Evolutionary conservation across 305 asterid genomes (phyloP).

Genomic region (Rubia balearica): DNA sequence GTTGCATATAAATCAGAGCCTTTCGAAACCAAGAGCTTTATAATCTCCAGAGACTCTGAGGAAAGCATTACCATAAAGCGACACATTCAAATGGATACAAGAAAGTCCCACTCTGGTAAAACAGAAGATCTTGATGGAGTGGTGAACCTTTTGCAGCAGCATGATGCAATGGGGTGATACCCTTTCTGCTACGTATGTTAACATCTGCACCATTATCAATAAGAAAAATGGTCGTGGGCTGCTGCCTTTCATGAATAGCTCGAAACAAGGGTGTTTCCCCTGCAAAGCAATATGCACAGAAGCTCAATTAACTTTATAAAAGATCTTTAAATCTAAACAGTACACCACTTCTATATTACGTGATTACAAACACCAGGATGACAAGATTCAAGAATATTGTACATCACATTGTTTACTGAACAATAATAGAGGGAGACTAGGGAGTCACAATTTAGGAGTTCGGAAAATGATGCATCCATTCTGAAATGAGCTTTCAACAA

Average conservation of each 20-base stretch:
- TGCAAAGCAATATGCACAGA: background rate
- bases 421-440: background rate
- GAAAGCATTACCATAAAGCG: background rate
- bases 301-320: background rate
- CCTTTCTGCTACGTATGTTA: background rate
- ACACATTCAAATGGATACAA: background rate
- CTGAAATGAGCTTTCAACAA: background rate
- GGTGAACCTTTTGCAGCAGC: background rate
- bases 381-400: background rate
- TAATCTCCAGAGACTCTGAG: background rate
- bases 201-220: constrained; percentile 7
- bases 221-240: background rate
- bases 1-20: background rate
- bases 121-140: background rate
- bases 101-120: background rate
- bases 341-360: background rate
- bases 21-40: background rate
- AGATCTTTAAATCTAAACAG: background rate
- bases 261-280: constrained; percentile 3
- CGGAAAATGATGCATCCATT: background rate
- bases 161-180: background rate
- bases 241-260: background rate
- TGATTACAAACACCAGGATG: background rate
- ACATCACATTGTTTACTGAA: background rate
- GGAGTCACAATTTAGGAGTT: too few relatives aligned